phyloP scores from a whole-genome alignment of 2,329 filamentous ascomycete species.

The Coniochaeta hoffmannii region DNA sequence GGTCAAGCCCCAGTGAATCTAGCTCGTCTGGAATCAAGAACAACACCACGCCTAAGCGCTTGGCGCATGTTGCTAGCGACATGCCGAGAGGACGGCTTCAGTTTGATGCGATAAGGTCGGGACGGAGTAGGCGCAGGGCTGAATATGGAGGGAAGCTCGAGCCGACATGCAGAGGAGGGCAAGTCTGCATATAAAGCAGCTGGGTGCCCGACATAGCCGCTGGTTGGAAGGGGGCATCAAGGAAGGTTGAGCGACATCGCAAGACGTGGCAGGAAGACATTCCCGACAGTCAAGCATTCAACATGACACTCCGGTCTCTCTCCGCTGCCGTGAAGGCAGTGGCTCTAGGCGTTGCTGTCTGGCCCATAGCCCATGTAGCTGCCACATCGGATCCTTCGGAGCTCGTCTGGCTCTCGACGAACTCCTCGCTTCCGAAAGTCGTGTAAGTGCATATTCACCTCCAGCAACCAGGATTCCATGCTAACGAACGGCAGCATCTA shows the following conservation, averaged over 20 bases:
- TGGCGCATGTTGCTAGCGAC: background rate
- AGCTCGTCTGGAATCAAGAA: background rate
- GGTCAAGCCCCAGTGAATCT: background rate
- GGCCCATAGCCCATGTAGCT: background rate
- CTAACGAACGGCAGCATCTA: constrained; percentile 8
- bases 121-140: too few species aligned
- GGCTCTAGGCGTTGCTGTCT: background rate
- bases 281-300: background rate
- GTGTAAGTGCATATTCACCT: background rate
- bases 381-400: background rate
- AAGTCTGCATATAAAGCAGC: background rate
- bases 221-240: background rate
- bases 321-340: background rate
- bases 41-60: background rate
- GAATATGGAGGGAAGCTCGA: too few species aligned
- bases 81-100: background rate
- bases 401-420: constrained; percentile 6
- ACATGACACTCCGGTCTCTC: background rate
- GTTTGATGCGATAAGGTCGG: background rate
- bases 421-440: constrained; percentile 7
- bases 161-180: background rate
- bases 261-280: background rate
- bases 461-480: background rate
- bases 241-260: background rate
- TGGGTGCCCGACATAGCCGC: background rate